Conservation (phyloP, 305 asterid species). For the Plantago coronopus region DNA sequence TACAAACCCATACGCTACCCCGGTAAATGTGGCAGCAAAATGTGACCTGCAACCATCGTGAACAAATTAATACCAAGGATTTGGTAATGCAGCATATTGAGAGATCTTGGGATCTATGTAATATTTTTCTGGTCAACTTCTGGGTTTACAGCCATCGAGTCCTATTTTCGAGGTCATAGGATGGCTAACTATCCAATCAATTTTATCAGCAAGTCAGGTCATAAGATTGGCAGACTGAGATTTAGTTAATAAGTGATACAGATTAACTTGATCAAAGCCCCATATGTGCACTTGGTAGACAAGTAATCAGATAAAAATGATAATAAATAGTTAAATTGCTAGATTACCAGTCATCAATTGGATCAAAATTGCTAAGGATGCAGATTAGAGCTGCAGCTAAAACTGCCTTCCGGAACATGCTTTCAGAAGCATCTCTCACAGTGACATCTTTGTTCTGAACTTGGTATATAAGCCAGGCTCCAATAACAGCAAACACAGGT, state of each 20-base stretch:
- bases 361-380: slow-evolving; percentile 60
- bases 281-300: neutral
- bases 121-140: too few relatives aligned
- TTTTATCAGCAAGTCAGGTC: too few relatives aligned
- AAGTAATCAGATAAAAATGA: neutral
- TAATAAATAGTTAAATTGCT: neutral
- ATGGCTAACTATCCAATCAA: too few relatives aligned
- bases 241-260: too few relatives aligned
- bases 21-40: slow-evolving; percentile 56
- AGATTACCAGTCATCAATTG: slow-evolving; percentile 73
- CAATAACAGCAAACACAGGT: slow-evolving; percentile 71
- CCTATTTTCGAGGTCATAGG: too few relatives aligned
- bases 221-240: too few relatives aligned
- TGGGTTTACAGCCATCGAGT: too few relatives aligned
- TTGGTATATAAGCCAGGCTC: slow-evolving; percentile 76
- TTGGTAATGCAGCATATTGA: too few relatives aligned
- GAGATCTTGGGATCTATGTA: too few relatives aligned
- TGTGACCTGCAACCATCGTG: slow-evolving; percentile 55
- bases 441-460: slow-evolving; percentile 49
- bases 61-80: neutral
- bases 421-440: slow-evolving; percentile 41
- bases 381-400: slow-evolving; percentile 52
- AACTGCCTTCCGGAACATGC: slow-evolving; percentile 46
- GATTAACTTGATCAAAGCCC: neutral
- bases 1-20: slow-evolving; percentile 56